Percentiles rank a stretch among this genome's conserved stretches.
Evolutionary conservation across 768 basidiomycete species (phyloP).

Genomic region (Phanerodontia chrysosporium): DNA sequence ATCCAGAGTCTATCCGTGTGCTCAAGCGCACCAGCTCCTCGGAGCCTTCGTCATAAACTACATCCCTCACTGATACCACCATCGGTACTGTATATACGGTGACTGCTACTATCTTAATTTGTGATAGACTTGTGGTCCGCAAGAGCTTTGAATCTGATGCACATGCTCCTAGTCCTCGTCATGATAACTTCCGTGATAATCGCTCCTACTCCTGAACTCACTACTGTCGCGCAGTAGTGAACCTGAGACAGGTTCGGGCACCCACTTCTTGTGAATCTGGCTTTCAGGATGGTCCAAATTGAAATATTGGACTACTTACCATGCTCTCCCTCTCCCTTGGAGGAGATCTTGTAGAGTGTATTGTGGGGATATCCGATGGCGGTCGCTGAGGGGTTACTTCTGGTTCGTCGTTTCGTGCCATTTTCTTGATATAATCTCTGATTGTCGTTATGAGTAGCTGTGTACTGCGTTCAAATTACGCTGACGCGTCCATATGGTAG

Average conservation of each 20-base stretch:
- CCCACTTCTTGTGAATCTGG: constrained; percentile 28
- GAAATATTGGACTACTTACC: constrained; percentile 4
- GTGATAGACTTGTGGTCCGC: background rate
- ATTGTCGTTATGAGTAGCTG: constrained; percentile 64
- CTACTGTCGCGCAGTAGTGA: constrained; percentile 23
- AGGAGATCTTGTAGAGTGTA: constrained; percentile 14
- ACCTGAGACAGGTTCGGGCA: constrained; percentile 27
- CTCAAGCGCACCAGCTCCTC: constrained; percentile 30
- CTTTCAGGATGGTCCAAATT: background rate
- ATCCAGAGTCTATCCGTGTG: constrained; percentile 52
- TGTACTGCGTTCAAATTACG: background rate
- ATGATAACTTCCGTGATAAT: constrained; percentile 29
- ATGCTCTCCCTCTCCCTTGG: constrained; percentile 15
- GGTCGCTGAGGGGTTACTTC: background rate
- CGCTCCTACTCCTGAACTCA: constrained; percentile 11
- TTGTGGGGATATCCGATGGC: constrained; percentile 5
- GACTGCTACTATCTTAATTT: background rate
- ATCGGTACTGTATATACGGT: background rate
- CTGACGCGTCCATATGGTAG: too few species aligned
- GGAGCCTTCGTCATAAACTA: background rate
- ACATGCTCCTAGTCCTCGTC: constrained; percentile 20
- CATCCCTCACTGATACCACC: background rate
- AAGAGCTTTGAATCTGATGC: background rate
- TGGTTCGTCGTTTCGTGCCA: constrained; percentile 26
- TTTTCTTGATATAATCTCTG: constrained; percentile 67